A percentile compares a stretch with the other conserved stretches of the same genome.
These are phyloP conservation scores for Mortierella claussenii DNA, from an alignment of 192 early-diverging fungal genomes.

Conservation along the genomic window DNA sequence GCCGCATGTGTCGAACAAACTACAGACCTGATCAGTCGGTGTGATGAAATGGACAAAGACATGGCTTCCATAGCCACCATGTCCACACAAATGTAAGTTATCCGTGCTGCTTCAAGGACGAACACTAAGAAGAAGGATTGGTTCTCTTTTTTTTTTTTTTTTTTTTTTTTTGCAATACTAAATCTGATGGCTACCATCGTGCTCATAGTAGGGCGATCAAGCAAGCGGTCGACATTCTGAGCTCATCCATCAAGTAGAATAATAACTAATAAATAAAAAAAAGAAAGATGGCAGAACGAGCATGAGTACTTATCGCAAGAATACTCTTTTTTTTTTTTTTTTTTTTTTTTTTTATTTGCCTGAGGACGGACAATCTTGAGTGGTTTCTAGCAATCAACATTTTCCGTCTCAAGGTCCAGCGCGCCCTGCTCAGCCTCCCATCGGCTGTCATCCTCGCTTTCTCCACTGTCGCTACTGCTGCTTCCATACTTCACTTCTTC, in stretches of 20 bases:
- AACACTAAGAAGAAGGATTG: neutral
- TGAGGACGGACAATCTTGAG: too few species aligned
- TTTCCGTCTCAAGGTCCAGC: slow-evolving; percentile 3
- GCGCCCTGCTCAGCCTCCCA: neutral
- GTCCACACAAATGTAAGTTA: slow-evolving; percentile 31
- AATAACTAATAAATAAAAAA: neutral
- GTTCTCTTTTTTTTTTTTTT: slow-evolving; percentile 1
- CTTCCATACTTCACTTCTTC: neutral
- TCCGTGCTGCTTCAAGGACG: neutral
- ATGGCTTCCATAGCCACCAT: slow-evolving; percentile 34
- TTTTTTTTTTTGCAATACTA: neutral
- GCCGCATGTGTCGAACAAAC: slow-evolving; percentile 31
- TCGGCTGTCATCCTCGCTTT: neutral
- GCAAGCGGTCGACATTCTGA: slow-evolving; percentile 37
- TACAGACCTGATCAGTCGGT: slow-evolving; percentile 37
- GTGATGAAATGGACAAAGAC: slow-evolving; percentile 53
- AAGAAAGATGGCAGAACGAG: slow-evolving; percentile 1
- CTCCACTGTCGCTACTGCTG: neutral
- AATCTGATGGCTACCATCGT: neutral
- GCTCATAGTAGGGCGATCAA: slow-evolving; percentile 31
- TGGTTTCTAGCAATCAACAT: slow-evolving; percentile 10
- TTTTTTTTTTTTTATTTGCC: slow-evolving; percentile 1
- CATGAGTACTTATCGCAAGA: too few species aligned
- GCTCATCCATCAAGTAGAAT: slow-evolving; percentile 17
- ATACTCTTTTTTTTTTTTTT: neutral